A percentile compares a stretch with the other conserved stretches of the same genome.
Conservation (phyloP, 805 yeast species). For the Kazachstania psychrophila region DNA sequence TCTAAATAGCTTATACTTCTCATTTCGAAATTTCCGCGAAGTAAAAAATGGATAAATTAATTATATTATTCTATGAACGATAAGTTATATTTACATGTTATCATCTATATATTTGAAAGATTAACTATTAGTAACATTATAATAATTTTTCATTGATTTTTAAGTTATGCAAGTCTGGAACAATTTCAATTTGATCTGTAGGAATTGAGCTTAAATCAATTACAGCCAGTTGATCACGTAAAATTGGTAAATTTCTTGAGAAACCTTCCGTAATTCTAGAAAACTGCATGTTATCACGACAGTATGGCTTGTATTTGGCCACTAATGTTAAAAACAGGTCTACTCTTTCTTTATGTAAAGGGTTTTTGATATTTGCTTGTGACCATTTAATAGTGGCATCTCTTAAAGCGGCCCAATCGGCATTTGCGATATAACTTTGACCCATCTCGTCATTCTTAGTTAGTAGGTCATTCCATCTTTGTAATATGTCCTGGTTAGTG, state of each 20-base stretch:
- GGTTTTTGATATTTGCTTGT: conserved; percentile 3
- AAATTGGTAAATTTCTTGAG: conserved; percentile 26
- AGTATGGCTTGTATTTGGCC: conserved; percentile 35
- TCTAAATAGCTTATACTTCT: too few species aligned
- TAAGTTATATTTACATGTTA: too few species aligned
- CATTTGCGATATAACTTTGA: conserved; percentile 56
- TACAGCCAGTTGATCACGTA: conserved; percentile 18
- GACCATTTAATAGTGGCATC: conserved; percentile 47
- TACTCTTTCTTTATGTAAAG: conserved; percentile 32
- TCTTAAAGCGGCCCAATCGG: conserved; percentile 74
- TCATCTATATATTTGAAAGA: background rate
- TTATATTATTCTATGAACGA: too few species aligned
- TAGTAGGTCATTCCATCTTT: conserved; percentile 45
- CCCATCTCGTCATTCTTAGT: conserved; percentile 40
- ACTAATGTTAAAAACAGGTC: conserved; percentile 42
- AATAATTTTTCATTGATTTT: conserved; percentile 4
- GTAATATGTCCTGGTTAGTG: conserved; percentile 41
- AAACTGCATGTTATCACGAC: conserved; percentile 34
- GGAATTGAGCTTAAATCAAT: conserved; percentile 13
- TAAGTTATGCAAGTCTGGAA: conserved; percentile 30
- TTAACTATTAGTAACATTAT: background rate
- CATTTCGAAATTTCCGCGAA: too few species aligned
- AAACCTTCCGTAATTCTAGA: conserved; percentile 32
- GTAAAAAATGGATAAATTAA: too few species aligned
- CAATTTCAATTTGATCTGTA: conserved; percentile 22